Evolutionary conservation across 306 rosid genomes (phyloP), one percentile per base, ranked within the genome.

Genomic region (Canavalia ensiformis): DNA sequence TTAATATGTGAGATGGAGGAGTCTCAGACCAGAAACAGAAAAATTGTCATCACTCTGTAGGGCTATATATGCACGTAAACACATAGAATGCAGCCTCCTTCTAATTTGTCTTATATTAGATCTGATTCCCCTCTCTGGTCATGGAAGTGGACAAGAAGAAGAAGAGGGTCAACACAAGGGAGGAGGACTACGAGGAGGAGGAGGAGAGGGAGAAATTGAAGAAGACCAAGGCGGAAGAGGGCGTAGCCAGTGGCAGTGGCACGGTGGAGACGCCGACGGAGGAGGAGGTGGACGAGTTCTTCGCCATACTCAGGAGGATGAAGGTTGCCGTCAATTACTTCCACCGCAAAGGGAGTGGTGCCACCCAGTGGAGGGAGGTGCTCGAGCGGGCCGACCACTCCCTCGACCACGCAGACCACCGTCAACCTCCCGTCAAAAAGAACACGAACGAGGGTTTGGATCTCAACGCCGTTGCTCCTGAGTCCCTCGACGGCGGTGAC

Each of bases 281-380:
- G 85, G 90, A 84, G 73, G 92, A 86, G 86, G 92, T 91, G 73
- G 94, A 91, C 75, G 92, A 89, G 75, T 89, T 91, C 72, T 91
- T 76, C 51, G 89, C 89, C 2, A 87, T 91, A 12, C 81, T 91
- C 30, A 83, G 89, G 81, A 77, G 94, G 87, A 91, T 91, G 89
- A 83, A 84, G 67, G 78, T 33, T 46, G 94, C 90, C 1, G 84
- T 91, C 4, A 84, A 83, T 65, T 86, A 91, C 81, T 89, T 89
- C 7, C 85, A 85, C 67, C 76, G 78, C 74, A 81, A 68, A 58
- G 85, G 74, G 8, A 55, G 7, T 3, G 75, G 63, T 28, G 74
- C 80, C 25, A 74, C 44, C 49, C 67, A 57, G 31, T 55, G 50
- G 78, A 79, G 30, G 75, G 78, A 25, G 81, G 77, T 52, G 57